A percentile compares a stretch with the other conserved stretches of the same genome.
Evolutionary conservation across 306 rosid species (phyloP).

Genomic region (Inga oerstediana): DNA sequence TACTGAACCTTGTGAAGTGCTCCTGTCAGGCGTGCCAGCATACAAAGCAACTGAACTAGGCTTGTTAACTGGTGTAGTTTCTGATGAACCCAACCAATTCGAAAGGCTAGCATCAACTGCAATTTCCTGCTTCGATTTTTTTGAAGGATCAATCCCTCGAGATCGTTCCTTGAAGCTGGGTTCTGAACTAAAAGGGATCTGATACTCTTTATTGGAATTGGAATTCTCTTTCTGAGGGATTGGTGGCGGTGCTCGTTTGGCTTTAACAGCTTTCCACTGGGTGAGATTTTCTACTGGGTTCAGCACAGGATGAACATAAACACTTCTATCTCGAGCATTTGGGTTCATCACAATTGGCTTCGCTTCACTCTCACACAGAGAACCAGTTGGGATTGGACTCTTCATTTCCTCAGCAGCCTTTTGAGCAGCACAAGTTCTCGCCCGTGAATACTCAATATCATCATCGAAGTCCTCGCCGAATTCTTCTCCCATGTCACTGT

Average conservation of each 20-base stretch:
- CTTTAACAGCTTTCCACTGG: slow-evolving; percentile 76
- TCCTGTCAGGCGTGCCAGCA: slow-evolving; percentile 37
- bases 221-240: slow-evolving; percentile 66
- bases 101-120: slow-evolving; percentile 90
- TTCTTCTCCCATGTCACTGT: slow-evolving; percentile 51
- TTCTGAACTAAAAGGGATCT: slow-evolving; percentile 45
- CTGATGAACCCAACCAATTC: slow-evolving; percentile 74
- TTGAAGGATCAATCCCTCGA: background rate
- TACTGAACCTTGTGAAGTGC: slow-evolving; percentile 52
- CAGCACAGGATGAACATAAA: slow-evolving; percentile 71
- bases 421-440: slow-evolving; percentile 36
- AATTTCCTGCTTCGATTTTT: slow-evolving; percentile 49
- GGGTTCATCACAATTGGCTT: slow-evolving; percentile 36
- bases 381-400: slow-evolving; percentile 20
- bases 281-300: slow-evolving; percentile 80
- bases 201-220: slow-evolving; percentile 39
- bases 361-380: background rate
- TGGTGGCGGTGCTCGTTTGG: slow-evolving; percentile 40
- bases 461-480: slow-evolving; percentile 37
- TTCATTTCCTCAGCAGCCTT: slow-evolving; percentile 47
- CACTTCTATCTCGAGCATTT: slow-evolving; percentile 67
- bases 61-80: slow-evolving; percentile 28
- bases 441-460: slow-evolving; percentile 23
- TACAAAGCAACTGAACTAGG: background rate
- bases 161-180: slow-evolving; percentile 40